Evolutionary conservation across 176 grass and related monocot species (phyloP).

Genomic region (Oryza punctata): DNA sequence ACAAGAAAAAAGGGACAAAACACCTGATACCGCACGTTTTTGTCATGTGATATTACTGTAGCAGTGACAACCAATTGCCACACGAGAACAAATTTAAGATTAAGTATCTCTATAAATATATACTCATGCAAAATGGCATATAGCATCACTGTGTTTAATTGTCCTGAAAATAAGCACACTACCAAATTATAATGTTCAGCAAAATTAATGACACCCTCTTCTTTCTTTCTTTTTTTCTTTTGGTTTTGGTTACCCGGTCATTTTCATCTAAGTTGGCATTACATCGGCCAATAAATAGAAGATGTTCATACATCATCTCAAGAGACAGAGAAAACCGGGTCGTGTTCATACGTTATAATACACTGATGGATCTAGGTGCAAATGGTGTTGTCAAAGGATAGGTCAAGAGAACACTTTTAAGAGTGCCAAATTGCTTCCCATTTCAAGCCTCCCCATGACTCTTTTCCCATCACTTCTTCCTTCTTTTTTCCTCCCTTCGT

Average conservation of each 20-base stretch:
- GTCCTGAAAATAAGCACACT: not conserved
- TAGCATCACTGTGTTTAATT: not conserved
- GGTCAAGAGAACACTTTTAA: not conserved
- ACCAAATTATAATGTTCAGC: not conserved
- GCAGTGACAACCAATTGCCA: not conserved
- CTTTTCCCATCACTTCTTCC: not conserved
- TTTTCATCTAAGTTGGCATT: conserved; percentile 36
- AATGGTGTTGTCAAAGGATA: conserved; percentile 27
- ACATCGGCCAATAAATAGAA: conserved; percentile 28
- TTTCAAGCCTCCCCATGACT: not conserved
- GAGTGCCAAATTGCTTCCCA: not conserved
- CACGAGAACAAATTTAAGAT: not conserved
- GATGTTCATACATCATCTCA: conserved; percentile 20
- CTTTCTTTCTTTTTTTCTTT: not conserved
- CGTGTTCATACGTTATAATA: not conserved
- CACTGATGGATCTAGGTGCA: not conserved
- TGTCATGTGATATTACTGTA: not conserved
- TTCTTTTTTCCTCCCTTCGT: not conserved
- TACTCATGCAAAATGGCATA: not conserved
- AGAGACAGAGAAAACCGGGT: not conserved
- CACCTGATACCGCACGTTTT: not conserved
- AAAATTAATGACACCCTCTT: not conserved
- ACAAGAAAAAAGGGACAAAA: not conserved
- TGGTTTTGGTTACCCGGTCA: not conserved
- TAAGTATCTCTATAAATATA: not conserved